phyloP scores from a whole-genome alignment of 1,139 yeast genomes.

The Pichia sp. region DNA sequence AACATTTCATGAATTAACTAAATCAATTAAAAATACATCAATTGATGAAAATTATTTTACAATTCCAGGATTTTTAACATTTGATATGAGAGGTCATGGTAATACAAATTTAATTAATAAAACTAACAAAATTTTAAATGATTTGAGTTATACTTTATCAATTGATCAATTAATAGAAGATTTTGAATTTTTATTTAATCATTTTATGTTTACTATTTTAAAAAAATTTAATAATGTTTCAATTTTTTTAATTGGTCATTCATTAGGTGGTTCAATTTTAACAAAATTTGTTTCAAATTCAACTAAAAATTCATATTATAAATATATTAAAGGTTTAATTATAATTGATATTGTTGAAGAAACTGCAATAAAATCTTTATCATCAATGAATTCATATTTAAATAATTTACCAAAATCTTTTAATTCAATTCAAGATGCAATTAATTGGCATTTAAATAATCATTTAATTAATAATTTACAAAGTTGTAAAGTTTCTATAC shows the following conservation, averaged over 20 bases:
- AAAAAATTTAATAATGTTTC: constrained; percentile 21
- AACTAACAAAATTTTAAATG: not conserved
- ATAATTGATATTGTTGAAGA: constrained; percentile 93
- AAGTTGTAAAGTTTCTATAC: constrained; percentile 74
- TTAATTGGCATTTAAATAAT: constrained; percentile 72
- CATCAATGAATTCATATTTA: constrained; percentile 60
- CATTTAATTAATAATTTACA: constrained; percentile 47
- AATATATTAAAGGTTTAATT: constrained; percentile 50
- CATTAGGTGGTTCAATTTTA: constrained; percentile 84
- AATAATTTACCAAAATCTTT: constrained; percentile 57
- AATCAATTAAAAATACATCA: constrained; percentile 13
- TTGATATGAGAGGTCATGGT: constrained; percentile 87
- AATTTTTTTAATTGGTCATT: constrained; percentile 70
- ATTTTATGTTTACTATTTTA: constrained; percentile 25
- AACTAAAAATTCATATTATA: no score
- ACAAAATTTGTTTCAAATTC: constrained; percentile 34
- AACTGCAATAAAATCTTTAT: constrained; percentile 67
- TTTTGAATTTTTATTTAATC: constrained; percentile 40
- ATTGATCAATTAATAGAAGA: constrained; percentile 53
- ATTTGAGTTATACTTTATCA: constrained; percentile 31
- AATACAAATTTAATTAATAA: constrained; percentile 31
- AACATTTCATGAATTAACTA: constrained; percentile 58
- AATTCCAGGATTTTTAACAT: constrained; percentile 55
- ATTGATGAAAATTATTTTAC: constrained; percentile 20
- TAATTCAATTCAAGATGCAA: constrained; percentile 46